A percentile compares a stretch with the other conserved stretches of the same genome.
phyloP scores from a whole-genome alignment of 2,329 filamentous ascomycete species.

The Rhynchosporium agropyri region DNA sequence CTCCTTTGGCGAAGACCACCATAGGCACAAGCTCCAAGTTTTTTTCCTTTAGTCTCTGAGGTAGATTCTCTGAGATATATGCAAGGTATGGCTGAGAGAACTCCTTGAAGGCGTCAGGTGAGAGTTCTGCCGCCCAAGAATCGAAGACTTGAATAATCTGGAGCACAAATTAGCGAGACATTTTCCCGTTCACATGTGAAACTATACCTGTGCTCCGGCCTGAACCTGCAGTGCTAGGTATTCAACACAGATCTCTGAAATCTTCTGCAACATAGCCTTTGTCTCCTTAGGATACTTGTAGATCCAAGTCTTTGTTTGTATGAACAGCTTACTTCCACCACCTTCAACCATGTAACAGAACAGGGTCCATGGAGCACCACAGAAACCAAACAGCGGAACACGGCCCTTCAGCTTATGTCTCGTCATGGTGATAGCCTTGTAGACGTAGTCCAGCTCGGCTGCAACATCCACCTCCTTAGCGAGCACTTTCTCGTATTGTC shows the following conservation, averaged over 20 bases:
- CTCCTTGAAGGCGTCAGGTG: slow-evolving; percentile 77
- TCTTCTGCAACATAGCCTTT: slow-evolving; percentile 84
- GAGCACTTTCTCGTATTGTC: slow-evolving; percentile 80
- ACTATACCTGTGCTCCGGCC: slow-evolving; percentile 80
- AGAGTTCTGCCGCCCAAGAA: slow-evolving; percentile 95
- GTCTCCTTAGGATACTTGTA: slow-evolving; percentile 83
- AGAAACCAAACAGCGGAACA: slow-evolving; percentile 94
- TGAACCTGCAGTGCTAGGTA: slow-evolving; percentile 90
- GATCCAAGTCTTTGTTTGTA: slow-evolving; percentile 94
- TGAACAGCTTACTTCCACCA: slow-evolving; percentile 92
- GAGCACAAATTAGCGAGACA: slow-evolving; percentile 17
- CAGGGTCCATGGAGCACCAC: slow-evolving; percentile 93
- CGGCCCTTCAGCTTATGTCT: slow-evolving; percentile 83
- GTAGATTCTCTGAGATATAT: slow-evolving; percentile 81
- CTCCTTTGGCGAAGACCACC: slow-evolving; percentile 97
- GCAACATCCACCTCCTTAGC: slow-evolving; percentile 80
- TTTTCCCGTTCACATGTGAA: background rate
- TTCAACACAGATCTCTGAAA: slow-evolving; percentile 91
- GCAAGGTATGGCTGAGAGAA: slow-evolving; percentile 86
- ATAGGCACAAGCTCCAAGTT: slow-evolving; percentile 83
- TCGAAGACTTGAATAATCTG: slow-evolving; percentile 89
- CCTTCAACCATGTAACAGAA: slow-evolving; percentile 99
- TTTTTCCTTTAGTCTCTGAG: slow-evolving; percentile 71
- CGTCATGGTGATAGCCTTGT: slow-evolving; percentile 91
- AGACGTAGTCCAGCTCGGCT: slow-evolving; percentile 87